A percentile compares a stretch with the other conserved stretches of the same genome.
Evolutionary conservation across 768 basidiomycete species (phyloP).

Genomic region (Mycena belliarum): DNA sequence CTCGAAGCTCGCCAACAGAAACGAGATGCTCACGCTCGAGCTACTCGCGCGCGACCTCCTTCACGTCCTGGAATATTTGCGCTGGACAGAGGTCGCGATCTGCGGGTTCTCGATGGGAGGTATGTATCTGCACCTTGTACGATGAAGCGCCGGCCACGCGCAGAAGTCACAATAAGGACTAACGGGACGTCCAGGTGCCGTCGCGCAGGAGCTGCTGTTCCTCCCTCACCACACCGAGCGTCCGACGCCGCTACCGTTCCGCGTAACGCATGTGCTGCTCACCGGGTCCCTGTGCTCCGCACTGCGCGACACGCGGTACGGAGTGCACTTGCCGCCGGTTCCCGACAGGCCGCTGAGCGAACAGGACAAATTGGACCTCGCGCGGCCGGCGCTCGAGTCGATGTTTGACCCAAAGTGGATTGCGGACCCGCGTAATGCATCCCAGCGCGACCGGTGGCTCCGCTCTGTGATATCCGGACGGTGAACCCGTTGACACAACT

Average conservation of each 20-base stretch:
- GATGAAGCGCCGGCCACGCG: too few relatives aligned
- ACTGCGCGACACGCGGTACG: constrained; percentile 27
- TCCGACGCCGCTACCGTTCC: constrained; percentile 40
- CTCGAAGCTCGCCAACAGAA: constrained; percentile 34
- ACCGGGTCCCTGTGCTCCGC: constrained; percentile 32
- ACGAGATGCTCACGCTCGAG: constrained; percentile 46
- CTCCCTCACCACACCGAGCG: constrained; percentile 38
- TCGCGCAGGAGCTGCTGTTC: constrained; percentile 46
- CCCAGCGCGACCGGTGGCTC: constrained; percentile 29
- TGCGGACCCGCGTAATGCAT: constrained; percentile 29
- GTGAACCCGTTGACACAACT: constrained; percentile 5
- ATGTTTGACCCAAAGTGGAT: constrained; percentile 39
- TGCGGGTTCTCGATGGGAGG: constrained; percentile 58
- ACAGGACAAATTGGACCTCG: constrained; percentile 34
- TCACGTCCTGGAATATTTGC: constrained; percentile 36
- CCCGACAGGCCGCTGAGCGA: constrained; percentile 24
- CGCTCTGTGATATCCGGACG: constrained; percentile 26
- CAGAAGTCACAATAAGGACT: too few relatives aligned
- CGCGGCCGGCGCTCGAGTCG: constrained; percentile 29
- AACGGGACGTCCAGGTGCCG: constrained; percentile 32
- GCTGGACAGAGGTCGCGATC: constrained; percentile 44
- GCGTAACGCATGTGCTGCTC: constrained; percentile 42
- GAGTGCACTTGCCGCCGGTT: constrained; percentile 23
- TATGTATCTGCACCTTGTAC: constrained; percentile 12
- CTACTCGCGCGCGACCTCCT: constrained; percentile 46